phyloP scores from a whole-genome alignment of 2,329 filamentous ascomycete species.

The Tolypocladium guangdongense region DNA sequence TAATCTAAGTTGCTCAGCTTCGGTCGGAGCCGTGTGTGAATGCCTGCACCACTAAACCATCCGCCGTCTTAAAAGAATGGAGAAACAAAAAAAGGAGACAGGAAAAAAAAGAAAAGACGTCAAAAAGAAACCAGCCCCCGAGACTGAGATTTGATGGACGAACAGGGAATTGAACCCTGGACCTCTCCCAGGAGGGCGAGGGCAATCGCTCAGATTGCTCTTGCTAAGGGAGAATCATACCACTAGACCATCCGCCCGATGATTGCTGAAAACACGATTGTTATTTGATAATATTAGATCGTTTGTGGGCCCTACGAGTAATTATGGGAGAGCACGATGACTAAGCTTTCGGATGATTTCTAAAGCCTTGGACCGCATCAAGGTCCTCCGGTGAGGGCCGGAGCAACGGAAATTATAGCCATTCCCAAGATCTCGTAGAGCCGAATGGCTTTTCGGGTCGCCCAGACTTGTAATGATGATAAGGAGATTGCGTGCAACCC shows the following conservation, averaged over 20 bases:
- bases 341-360: no score
- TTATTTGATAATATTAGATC: background rate
- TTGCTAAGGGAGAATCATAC: slow-evolving; percentile 11
- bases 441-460: no score
- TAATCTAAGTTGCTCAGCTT: no score
- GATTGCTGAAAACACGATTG: background rate
- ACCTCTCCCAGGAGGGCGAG: slow-evolving; percentile 19
- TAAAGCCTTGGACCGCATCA: no score
- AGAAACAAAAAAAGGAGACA: background rate
- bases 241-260: slow-evolving; percentile 12
- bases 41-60: background rate
- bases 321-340: no score
- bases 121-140: background rate
- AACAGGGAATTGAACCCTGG: slow-evolving; percentile 24
- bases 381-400: no score
- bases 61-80: background rate
- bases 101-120: slow-evolving; percentile 3
- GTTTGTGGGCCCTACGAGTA: no score
- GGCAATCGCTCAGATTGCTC: slow-evolving; percentile 7
- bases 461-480: no score
- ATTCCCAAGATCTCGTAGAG: no score
- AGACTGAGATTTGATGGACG: slow-evolving; percentile 14
- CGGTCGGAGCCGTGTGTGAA: no score
- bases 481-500: no score
- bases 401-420: no score